phyloP scores from a whole-genome alignment of 1,139 yeast genomes.

The Yamadazyma siamensis region DNA sequence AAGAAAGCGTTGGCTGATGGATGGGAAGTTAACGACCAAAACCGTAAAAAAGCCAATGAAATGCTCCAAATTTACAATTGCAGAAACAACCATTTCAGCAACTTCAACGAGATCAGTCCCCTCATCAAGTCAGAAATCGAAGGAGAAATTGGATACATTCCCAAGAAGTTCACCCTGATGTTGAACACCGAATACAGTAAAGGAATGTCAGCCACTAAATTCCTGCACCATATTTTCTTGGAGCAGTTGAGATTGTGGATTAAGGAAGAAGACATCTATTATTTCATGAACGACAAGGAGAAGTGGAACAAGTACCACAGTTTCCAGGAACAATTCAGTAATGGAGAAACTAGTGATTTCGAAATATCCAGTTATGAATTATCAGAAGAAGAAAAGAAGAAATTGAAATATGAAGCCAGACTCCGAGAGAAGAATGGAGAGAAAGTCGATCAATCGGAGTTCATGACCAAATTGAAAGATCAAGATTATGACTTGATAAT shows the following conservation, averaged over 20 bases:
- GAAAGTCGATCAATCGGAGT: slow-evolving; percentile 9
- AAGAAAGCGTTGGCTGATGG: slow-evolving; percentile 7
- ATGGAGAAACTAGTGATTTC: slow-evolving; percentile 9
- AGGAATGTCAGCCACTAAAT: slow-evolving; percentile 23
- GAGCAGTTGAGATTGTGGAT: slow-evolving; percentile 33
- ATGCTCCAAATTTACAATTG: slow-evolving; percentile 31
- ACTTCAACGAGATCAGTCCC: slow-evolving; percentile 23
- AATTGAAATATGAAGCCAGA: slow-evolving; percentile 14
- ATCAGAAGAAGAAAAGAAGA: slow-evolving; percentile 19
- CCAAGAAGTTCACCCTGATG: slow-evolving; percentile 25
- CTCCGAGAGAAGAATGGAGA: slow-evolving; percentile 14
- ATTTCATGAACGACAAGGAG: slow-evolving; percentile 17
- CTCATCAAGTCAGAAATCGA: slow-evolving; percentile 26
- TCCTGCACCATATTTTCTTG: slow-evolving; percentile 23
- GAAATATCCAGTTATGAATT: slow-evolving; percentile 16
- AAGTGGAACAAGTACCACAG: slow-evolving; percentile 27
- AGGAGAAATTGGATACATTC: slow-evolving; percentile 41
- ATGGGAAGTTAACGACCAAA: slow-evolving; percentile 13
- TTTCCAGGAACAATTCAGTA: slow-evolving; percentile 18
- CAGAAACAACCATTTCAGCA: slow-evolving; percentile 25
- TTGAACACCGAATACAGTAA: slow-evolving; percentile 29
- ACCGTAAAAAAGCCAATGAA: slow-evolving; percentile 14
- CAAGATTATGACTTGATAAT: slow-evolving; percentile 19
- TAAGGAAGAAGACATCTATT: slow-evolving; percentile 18
- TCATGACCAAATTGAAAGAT: slow-evolving; percentile 14